A percentile compares a stretch with the other conserved stretches of the same genome.
Conservation (phyloP, 2,329 filamentous ascomycete species). For the Penicillium fuscoglaucum region DNA sequence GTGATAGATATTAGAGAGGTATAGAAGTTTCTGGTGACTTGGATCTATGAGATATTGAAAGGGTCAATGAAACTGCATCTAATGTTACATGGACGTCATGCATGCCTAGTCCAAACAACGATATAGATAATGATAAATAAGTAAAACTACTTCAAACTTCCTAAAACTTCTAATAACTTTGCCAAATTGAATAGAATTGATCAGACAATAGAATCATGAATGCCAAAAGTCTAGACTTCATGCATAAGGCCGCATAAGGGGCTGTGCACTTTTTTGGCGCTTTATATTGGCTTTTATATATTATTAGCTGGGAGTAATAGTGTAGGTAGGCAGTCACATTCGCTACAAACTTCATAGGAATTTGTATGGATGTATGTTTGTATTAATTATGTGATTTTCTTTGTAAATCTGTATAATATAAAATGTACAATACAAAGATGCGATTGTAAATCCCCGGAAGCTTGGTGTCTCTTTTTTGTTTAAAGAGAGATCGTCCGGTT, state of each 20-base stretch:
- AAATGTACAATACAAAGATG: background rate
- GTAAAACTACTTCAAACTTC: background rate
- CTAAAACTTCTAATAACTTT: background rate
- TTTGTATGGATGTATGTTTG: no score
- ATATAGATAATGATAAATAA: slow-evolving; percentile 5
- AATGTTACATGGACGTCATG: slow-evolving; percentile 14
- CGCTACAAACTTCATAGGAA: background rate
- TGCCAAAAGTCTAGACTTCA: slow-evolving; percentile 1
- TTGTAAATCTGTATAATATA: background rate
- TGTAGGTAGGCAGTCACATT: background rate
- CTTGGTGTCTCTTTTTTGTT: background rate
- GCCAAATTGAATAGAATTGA: no score
- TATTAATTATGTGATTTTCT: background rate
- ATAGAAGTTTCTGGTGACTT: background rate
- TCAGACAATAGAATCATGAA: background rate
- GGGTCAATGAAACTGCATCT: background rate
- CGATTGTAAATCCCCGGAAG: background rate
- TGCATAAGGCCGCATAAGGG: slow-evolving; percentile 3
- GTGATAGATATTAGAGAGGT: background rate
- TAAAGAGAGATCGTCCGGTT: slow-evolving; percentile 2
- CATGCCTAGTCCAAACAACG: slow-evolving; percentile 9
- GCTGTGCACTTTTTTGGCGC: background rate
- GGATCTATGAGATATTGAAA: background rate
- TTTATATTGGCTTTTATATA: background rate
- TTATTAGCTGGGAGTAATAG: background rate